phyloP scores from a whole-genome alignment of 1,284 basidiomycete genomes.

The Pulveroboletus sp. region DNA sequence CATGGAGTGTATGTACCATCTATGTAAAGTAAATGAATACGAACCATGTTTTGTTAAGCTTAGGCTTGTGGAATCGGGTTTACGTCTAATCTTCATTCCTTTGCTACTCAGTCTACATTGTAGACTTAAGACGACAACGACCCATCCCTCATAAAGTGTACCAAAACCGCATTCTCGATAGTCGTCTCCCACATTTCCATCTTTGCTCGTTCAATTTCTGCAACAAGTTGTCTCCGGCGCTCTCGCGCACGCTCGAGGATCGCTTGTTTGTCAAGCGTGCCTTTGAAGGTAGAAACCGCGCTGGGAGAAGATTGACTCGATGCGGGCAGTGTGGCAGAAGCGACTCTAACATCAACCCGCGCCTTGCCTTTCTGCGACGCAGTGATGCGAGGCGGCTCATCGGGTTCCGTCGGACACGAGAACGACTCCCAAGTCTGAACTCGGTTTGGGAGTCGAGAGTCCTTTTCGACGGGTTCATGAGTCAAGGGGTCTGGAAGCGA shows the following conservation, averaged over 20 bases:
- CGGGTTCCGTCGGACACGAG: background rate
- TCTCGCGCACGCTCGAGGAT: slow-evolving; percentile 54
- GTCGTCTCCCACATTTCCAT: slow-evolving; percentile 72
- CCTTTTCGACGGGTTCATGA: slow-evolving; percentile 3
- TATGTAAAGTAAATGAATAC: slow-evolving; percentile 22
- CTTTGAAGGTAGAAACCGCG: slow-evolving; percentile 2
- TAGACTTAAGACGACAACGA: slow-evolving; percentile 1
- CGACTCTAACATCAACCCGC: slow-evolving; percentile 3
- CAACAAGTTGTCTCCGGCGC: slow-evolving; percentile 50
- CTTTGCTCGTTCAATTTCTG: slow-evolving; percentile 61
- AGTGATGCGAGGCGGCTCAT: background rate
- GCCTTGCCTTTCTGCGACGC: slow-evolving; percentile 27
- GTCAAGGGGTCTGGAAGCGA: slow-evolving; percentile 9
- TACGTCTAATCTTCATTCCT: background rate
- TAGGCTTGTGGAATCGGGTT: background rate
- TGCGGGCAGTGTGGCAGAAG: slow-evolving; percentile 7
- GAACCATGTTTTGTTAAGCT: background rate
- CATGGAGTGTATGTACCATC: slow-evolving; percentile 24
- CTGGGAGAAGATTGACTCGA: slow-evolving; percentile 20
- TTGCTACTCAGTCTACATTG: background rate
- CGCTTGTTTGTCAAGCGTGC: slow-evolving; percentile 36
- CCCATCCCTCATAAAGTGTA: slow-evolving; percentile 48
- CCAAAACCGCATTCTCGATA: slow-evolving; percentile 69
- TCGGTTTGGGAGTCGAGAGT: background rate
- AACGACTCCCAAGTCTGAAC: background rate